phyloP scores from a whole-genome alignment of 352 stramenopile genomes.

The Sclerospora graminicola region DNA sequence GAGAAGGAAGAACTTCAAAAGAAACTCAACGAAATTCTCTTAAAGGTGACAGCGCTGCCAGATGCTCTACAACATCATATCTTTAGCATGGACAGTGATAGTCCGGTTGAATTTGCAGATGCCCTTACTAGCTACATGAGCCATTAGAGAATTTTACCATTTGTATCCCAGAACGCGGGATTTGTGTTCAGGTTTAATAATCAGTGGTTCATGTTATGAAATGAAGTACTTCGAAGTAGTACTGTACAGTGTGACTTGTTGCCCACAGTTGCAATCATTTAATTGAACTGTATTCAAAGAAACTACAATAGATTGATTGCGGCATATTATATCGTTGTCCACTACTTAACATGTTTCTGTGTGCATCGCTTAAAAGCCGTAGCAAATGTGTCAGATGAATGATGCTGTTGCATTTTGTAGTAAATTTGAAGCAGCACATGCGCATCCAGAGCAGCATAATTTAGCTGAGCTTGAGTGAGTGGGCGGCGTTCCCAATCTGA shows the following conservation, averaged over 20 bases:
- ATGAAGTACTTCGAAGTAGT: too few relatives aligned
- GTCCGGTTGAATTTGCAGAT: slow-evolving; percentile 57
- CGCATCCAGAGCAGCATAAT: slow-evolving; percentile 67
- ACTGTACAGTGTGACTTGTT: too few relatives aligned
- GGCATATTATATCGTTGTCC: too few relatives aligned
- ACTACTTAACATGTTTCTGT: slow-evolving; percentile 31
- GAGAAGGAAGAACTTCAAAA: slow-evolving; percentile 77
- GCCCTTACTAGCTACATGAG: slow-evolving; percentile 72
- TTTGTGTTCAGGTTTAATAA: too few relatives aligned
- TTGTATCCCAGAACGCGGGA: too few relatives aligned
- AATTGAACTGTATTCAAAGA: too few relatives aligned
- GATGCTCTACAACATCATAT: slow-evolving; percentile 60
- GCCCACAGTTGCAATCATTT: too few relatives aligned
- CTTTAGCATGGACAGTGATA: slow-evolving; percentile 33
- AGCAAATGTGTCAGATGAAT: slow-evolving; percentile 19
- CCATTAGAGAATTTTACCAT: slow-evolving; percentile 20
- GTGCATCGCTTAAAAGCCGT: slow-evolving; percentile 25
- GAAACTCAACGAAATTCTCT: slow-evolving; percentile 67
- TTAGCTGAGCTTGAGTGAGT: slow-evolving; percentile 48
- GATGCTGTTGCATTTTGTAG: slow-evolving; percentile 35
- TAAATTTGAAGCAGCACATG: slow-evolving; percentile 55
- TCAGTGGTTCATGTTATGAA: too few relatives aligned
- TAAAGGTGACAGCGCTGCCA: slow-evolving; percentile 61
- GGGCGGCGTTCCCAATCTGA: slow-evolving; percentile 68
- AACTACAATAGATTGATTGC: too few relatives aligned